Evolutionary conservation across 75 land plant genomes (phyloP), one percentile per base, ranked within the genome.

Genomic region (Larix kaempferi): DNA sequence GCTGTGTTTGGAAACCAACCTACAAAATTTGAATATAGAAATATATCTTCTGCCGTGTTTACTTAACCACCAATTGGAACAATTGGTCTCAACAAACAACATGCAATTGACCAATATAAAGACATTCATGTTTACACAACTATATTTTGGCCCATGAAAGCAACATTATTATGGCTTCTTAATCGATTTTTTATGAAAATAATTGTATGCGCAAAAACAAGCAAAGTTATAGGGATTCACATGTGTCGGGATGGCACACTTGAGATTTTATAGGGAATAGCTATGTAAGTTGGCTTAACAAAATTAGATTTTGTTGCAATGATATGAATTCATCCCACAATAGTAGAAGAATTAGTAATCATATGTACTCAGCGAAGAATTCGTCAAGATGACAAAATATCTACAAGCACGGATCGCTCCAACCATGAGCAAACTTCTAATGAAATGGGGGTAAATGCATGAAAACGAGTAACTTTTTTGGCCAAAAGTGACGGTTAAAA

Each of bases 171-270:
- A 57, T 98, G 99, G 0, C 96, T 95, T 56, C 94, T 93, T 13
- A 96, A 98, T 64, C 87, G 94, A n/a, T 84, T 88, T 4, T 89
- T 94, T 25, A 91, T 98, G 92, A 98, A 98, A 86, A 79, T 98
- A 35, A 81, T 98, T 69, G 98, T 93, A 22, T 92, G 91, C 85
- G 93, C 89, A 57, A 81, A 87, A 60, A 90, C 99, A 58, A 78
- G 90, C 80, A 91, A 89, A 77, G 98, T 98, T 78, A 56, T 95
- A 15, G 99, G 99, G 2, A 82, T 93, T 61, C 98, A 95, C 75
- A 91, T 98, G 96, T 98, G 99, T 80, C 98, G 99, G 57, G 99
- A 98, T 17, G 98, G 93, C 77, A 56, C 95, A 67, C 89, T 96
- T 62, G 99, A 95, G 80, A 98, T 95, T 61, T 39, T 89, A 57